Evolutionary conservation across 2,329 filamentous ascomycete genomes (phyloP).

Genomic region (Hypoxylon sp.): DNA sequence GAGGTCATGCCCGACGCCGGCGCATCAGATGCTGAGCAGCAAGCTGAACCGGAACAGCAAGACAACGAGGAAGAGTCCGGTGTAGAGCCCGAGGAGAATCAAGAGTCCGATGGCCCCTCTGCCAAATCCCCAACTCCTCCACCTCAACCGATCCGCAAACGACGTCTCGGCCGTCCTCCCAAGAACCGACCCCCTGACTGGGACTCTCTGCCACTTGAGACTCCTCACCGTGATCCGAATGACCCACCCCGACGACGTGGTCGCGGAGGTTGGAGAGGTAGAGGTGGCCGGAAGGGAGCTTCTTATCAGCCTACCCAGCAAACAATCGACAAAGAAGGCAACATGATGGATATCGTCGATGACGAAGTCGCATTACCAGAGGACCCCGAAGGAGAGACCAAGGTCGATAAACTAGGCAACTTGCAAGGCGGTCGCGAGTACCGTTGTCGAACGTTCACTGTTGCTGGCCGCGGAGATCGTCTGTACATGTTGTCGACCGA

Average conservation of each 20-base stretch:
- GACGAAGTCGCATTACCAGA: slow-evolving; percentile 93
- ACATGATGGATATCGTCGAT: slow-evolving; percentile 88
- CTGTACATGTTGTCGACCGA: slow-evolving; percentile 99
- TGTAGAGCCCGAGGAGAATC: slow-evolving; percentile 53
- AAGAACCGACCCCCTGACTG: slow-evolving; percentile 88
- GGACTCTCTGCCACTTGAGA: slow-evolving; percentile 72
- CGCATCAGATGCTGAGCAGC: slow-evolving; percentile 49
- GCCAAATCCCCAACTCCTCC: slow-evolving; percentile 68
- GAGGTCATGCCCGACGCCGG: slow-evolving; percentile 66
- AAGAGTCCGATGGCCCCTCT: slow-evolving; percentile 57
- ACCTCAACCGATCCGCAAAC: slow-evolving; percentile 77
- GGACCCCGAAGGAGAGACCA: slow-evolving; percentile 89
- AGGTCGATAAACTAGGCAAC: slow-evolving; percentile 91
- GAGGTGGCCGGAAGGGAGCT: slow-evolving; percentile 77
- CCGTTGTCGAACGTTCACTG: slow-evolving; percentile 93
- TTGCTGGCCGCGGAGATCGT: slow-evolving; percentile 84
- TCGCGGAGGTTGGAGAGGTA: slow-evolving; percentile 78
- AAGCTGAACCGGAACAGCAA: slow-evolving; percentile 57
- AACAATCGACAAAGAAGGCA: slow-evolving; percentile 93
- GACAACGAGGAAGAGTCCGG: slow-evolving; percentile 59
- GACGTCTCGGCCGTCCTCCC: slow-evolving; percentile 86
- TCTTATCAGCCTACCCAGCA: slow-evolving; percentile 84
- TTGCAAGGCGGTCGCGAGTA: slow-evolving; percentile 90
- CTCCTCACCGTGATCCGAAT: slow-evolving; percentile 68
- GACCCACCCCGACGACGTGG: slow-evolving; percentile 74